Evolutionary conservation across 345 rosid species (phyloP).

Genomic region (Kandelia obovata): DNA sequence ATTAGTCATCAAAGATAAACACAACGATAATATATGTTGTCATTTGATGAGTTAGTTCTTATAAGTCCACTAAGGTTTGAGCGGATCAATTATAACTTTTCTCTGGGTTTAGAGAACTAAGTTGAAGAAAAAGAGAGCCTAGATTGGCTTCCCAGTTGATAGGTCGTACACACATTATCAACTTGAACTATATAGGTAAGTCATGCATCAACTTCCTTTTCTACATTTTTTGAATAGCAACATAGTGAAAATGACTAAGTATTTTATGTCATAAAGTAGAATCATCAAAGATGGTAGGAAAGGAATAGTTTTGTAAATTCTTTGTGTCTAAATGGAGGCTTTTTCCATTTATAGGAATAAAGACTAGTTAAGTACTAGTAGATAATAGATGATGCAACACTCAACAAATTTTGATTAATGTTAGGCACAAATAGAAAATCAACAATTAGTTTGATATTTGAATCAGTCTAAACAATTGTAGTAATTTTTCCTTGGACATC

Average conservation of each 20-base stretch:
- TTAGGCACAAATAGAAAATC: conserved; percentile 11
- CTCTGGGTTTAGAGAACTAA: not conserved
- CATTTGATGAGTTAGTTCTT: not conserved
- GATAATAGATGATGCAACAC: not conserved
- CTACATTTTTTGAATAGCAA: not conserved
- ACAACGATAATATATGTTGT: not conserved
- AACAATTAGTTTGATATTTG: conserved; percentile 35
- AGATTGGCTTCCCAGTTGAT: not conserved
- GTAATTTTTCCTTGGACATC: too few species aligned
- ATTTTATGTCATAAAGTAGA: too few species aligned
- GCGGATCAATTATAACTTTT: not conserved
- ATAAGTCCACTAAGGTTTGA: not conserved
- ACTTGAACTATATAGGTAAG: too few species aligned
- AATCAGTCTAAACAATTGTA: accelerated
- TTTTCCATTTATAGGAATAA: not conserved
- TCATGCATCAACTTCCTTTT: not conserved
- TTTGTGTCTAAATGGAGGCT: too few species aligned
- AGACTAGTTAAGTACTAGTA: not conserved
- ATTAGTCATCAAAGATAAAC: too few species aligned
- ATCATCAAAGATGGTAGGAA: too few species aligned
- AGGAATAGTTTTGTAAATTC: too few species aligned
- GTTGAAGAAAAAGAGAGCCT: not conserved
- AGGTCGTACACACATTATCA: not conserved
- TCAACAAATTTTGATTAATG: not conserved
- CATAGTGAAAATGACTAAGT: too few species aligned